A percentile compares a stretch with the other conserved stretches of the same genome.
Conservation (phyloP, 2,329 filamentous ascomycete species). For the Xylariaceae sp. region DNA sequence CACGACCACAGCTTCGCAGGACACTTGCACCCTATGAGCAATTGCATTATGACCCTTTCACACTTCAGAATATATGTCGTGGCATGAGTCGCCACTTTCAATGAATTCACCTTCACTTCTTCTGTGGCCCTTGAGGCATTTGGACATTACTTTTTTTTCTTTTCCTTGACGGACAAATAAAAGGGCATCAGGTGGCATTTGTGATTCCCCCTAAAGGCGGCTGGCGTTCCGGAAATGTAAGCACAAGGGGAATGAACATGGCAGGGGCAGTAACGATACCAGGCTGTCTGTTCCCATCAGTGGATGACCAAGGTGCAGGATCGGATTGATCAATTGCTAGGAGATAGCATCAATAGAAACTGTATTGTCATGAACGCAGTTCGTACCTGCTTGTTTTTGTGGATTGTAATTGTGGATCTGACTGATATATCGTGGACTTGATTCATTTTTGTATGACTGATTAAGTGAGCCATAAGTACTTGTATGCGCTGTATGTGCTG, state of each 20-base stretch:
- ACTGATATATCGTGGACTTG: too few relatives aligned
- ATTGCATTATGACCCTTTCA: conserved; percentile 3
- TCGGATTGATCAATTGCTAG: too few relatives aligned
- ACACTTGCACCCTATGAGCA: conserved; percentile 1
- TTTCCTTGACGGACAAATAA: conserved; percentile 8
- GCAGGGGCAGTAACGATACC: not conserved
- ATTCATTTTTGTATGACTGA: too few relatives aligned
- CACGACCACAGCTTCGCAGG: conserved; percentile 1
- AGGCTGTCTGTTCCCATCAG: not conserved
- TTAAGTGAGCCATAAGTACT: too few relatives aligned
- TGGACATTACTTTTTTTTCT: conserved; percentile 13
- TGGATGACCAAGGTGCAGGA: not conserved
- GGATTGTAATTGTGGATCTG: too few relatives aligned
- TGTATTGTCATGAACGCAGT: not conserved
- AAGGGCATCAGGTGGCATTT: conserved; percentile 9
- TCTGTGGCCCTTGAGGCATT: conserved; percentile 26
- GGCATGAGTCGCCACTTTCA: conserved; percentile 3
- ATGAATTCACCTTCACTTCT: conserved; percentile 20
- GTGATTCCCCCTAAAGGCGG: conserved; percentile 7
- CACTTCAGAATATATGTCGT: conserved; percentile 10
- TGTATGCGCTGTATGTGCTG: too few relatives aligned
- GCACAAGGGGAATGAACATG: not conserved
- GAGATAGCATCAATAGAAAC: conserved; percentile 1
- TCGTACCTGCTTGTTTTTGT: not conserved
- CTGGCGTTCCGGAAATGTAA: conserved; percentile 10